These are phyloP conservation scores for Coemansia sp. DNA, from an alignment of 192 early-diverging fungal genomes.

Conservation along the genomic window DNA sequence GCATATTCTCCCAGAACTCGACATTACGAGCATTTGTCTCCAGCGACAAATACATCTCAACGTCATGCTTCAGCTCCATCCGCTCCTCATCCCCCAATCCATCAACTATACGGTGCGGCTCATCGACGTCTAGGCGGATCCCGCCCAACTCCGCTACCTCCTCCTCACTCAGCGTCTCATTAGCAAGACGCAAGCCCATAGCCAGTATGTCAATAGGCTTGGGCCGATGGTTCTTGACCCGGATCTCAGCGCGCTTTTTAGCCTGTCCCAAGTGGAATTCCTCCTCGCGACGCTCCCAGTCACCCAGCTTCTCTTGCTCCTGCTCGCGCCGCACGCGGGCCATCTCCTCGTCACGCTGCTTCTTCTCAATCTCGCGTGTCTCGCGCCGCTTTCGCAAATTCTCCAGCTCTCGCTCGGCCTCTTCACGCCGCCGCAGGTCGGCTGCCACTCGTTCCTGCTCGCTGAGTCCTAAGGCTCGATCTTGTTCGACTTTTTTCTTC, in stretches of 20 bases:
- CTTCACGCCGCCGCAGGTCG: constrained; percentile 59
- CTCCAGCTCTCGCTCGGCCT: constrained; percentile 76
- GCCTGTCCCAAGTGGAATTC: constrained; percentile 92
- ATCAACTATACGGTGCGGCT: constrained; percentile 79
- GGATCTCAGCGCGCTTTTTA: constrained; percentile 87
- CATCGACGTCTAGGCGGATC: constrained; percentile 73
- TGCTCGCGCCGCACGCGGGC: constrained; percentile 75
- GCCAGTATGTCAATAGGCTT: constrained; percentile 93
- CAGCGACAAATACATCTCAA: constrained; percentile 81
- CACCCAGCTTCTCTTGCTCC: constrained; percentile 87
- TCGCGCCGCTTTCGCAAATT: constrained; percentile 77
- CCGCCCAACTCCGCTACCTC: constrained; percentile 72
- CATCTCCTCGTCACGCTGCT: constrained; percentile 79
- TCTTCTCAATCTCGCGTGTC: constrained; percentile 79
- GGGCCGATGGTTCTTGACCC: constrained; percentile 82
- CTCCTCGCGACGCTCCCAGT: constrained; percentile 93
- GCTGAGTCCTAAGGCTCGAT: constrained; percentile 67
- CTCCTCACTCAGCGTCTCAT: constrained; percentile 67
- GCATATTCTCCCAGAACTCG: constrained; percentile 86
- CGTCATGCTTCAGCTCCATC: constrained; percentile 82
- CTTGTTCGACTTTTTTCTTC: constrained; percentile 89
- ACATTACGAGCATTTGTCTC: constrained; percentile 75
- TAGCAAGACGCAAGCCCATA: constrained; percentile 81
- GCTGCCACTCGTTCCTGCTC: constrained; percentile 59
- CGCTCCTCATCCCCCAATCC: constrained; percentile 67